Conservation (phyloP, 1,284 basidiomycete species). For the Ustilago bromivora region DNA sequence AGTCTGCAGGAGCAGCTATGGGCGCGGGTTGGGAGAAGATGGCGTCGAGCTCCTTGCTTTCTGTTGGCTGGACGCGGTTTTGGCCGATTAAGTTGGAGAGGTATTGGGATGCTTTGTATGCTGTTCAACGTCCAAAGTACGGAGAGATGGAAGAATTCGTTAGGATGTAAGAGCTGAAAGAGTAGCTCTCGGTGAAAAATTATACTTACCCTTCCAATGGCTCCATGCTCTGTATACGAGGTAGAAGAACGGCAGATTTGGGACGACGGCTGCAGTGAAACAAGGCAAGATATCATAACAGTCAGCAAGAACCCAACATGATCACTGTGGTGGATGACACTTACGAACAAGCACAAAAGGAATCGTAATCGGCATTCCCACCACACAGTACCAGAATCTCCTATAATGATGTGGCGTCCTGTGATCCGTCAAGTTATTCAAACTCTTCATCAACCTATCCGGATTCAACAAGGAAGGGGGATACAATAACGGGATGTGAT, state of each 20-base stretch:
- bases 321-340: conserved; percentile 4
- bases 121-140: conserved; percentile 17
- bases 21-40: conserved; percentile 38
- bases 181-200: too few species aligned
- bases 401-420: conserved; percentile 62
- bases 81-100: conserved; percentile 49
- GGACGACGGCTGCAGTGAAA: conserved; percentile 53
- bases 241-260: conserved; percentile 68
- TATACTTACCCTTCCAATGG: conserved; percentile 60
- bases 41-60: conserved; percentile 54
- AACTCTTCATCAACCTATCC: conserved; percentile 43
- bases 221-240: conserved; percentile 66
- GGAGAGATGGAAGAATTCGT: background rate
- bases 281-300: background rate
- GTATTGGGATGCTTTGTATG: conserved; percentile 60
- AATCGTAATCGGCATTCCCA: conserved; percentile 63
- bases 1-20: conserved; percentile 8
- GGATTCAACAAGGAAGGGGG: conserved; percentile 50
- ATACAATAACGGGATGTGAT: conserved; percentile 61
- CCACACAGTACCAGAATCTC: conserved; percentile 55
- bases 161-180: too few species aligned
- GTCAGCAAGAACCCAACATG: background rate
- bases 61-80: conserved; percentile 50
- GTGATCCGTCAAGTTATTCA: conserved; percentile 49
- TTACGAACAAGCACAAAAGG: conserved; percentile 65